Evolutionary conservation across 148 eudicot genomes (phyloP).

Genomic region (Hydrangea macrophylla): DNA sequence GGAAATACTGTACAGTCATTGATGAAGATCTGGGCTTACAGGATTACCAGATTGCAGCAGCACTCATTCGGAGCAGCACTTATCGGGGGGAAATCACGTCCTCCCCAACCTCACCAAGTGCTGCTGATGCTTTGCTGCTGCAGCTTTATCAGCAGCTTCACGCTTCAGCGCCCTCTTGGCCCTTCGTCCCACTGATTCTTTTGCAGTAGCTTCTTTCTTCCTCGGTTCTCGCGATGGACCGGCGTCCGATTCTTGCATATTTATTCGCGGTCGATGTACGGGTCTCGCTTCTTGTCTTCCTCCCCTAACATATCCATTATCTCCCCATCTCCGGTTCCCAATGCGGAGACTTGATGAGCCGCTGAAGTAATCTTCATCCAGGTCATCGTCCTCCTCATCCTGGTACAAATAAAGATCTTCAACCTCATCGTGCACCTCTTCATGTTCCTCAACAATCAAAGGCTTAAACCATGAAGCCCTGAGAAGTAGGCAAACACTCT

Average conservation of each 20-base stretch:
- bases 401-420: constrained; percentile 38
- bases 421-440: constrained; percentile 44
- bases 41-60: neutral
- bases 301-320: constrained; percentile 67
- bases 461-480: constrained; percentile 87
- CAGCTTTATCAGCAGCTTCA: constrained; percentile 89
- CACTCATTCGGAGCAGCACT: neutral
- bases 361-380: constrained; percentile 50
- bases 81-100: constrained; percentile 19
- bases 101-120: constrained; percentile 70
- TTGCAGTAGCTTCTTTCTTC: constrained; percentile 49
- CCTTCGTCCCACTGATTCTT: constrained; percentile 62
- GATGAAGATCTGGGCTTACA: neutral
- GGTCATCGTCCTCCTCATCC: constrained; percentile 49
- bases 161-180: constrained; percentile 90
- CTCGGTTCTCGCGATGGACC: constrained; percentile 67
- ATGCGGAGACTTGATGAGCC: constrained; percentile 54
- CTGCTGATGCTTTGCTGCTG: constrained; percentile 77
- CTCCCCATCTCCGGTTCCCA: constrained; percentile 87
- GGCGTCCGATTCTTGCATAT: constrained; percentile 32
- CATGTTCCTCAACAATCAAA: constrained; percentile 44
- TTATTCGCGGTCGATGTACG: constrained; percentile 33
- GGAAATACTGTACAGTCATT: constrained; percentile 3
- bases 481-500: constrained; percentile 79
- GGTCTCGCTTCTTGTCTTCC: constrained; percentile 90